A percentile compares a stretch with the other conserved stretches of the same genome.
Conservation (phyloP, 2,329 filamentous ascomycete species). For the Pyrenophora tritici-repentis region DNA sequence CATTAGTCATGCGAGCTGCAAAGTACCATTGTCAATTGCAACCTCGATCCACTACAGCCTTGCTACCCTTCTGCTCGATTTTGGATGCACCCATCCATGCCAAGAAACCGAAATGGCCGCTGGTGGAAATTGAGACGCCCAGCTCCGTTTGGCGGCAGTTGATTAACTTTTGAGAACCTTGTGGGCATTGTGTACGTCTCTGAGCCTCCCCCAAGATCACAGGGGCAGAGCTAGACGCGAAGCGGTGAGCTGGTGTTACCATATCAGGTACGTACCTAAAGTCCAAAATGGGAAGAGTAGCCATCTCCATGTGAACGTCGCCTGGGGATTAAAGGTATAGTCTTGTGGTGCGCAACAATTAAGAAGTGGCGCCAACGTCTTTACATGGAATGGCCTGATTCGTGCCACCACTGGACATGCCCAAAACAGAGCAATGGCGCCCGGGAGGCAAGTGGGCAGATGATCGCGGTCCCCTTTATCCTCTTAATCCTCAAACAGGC, state of each 20-base stretch:
- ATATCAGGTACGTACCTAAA: conserved; percentile 23
- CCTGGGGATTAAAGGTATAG: conserved; percentile 6
- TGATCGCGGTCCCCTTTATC: conserved; percentile 4
- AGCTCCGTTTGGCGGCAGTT: conserved; percentile 8
- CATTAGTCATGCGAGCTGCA: conserved; percentile 25
- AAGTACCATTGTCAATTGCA: conserved; percentile 24
- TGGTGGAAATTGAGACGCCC: background rate
- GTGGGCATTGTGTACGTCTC: conserved; percentile 1
- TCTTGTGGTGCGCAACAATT: conserved; percentile 24
- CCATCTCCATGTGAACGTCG: conserved; percentile 10
- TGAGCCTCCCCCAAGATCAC: conserved; percentile 2
- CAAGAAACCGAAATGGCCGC: background rate
- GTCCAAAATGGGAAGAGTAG: conserved; percentile 9
- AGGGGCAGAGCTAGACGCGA: conserved; percentile 20
- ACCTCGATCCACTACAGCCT: conserved; percentile 10
- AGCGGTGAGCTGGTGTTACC: conserved; percentile 34
- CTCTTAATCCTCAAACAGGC: conserved; percentile 13
- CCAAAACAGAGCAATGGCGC: conserved; percentile 19
- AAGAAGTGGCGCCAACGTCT: conserved; percentile 15
- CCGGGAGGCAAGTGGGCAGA: conserved; percentile 14
- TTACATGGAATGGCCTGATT: conserved; percentile 27
- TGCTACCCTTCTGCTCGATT: background rate
- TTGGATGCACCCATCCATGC: background rate
- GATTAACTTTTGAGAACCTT: conserved; percentile 9
- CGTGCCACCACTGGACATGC: conserved; percentile 28